Base-by-base conservation (phyloP, 2,329 filamentous ascomycete genomes). In the Hypocreales sp. region DNA sequence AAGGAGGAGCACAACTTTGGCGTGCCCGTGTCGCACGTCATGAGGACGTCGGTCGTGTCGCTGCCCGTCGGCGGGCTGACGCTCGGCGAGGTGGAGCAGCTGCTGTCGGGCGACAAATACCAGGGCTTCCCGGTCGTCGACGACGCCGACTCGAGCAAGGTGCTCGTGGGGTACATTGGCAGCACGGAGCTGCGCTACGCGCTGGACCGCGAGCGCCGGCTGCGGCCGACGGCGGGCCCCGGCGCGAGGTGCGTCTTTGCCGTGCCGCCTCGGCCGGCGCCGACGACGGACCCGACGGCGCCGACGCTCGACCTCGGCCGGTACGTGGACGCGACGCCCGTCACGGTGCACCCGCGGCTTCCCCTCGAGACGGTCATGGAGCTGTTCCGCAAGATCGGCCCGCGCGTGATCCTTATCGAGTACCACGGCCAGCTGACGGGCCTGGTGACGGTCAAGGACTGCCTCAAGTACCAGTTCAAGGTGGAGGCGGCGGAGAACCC, bases 1-100 rank as follows among this genome's bases (percentile, higher is more conserved):
- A 98, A 98, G 47, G 87, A 95, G 51, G 90, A 95, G 31, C 86
- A 94, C 53, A 86, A 86, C 28, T 94, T 95, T 51, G 87, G 86
- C 25, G 86, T 95, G 1, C 79, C 90, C 0, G 90, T 95, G 8
- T 90, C 82, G 0, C 72, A 81, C 35, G 82, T 81, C 36, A 94
- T 95, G 86, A 86, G 76, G 2, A 68, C 67, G 3, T 70, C 80
- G 27, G 67, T 86, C 1, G 71, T 81, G 3, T 71, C 74, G 0
- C 64, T 98, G 7, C 79, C 83, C 0, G 69, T 76, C 1, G 67
- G 66, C 2, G 86, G 82, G 19, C 65, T 92, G 41, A 72, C 72
- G 3, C 60, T 98, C 11, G 66, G 67, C n/a, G 67, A 82, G 22
- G 61, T 93, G 10, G 84, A 94, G 52, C 60, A 68, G 22, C 60